Evolutionary conservation across 345 rosid genomes (phyloP).

Genomic region (Fremontodendron californicum): DNA sequence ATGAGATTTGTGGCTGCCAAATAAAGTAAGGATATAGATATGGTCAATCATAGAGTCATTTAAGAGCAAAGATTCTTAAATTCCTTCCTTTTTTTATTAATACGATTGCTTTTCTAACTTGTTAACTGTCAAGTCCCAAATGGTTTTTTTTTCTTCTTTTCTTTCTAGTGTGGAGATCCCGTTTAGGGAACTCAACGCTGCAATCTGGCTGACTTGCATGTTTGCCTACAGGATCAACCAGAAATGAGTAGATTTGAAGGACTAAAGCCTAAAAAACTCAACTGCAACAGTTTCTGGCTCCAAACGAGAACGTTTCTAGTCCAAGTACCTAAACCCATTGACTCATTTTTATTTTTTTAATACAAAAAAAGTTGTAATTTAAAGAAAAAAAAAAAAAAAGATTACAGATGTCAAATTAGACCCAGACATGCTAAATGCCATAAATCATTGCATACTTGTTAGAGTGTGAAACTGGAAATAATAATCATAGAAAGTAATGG

Average conservation of each 20-base stretch:
- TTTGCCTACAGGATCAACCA: not conserved
- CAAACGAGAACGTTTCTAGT: not conserved
- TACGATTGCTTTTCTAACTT: not conserved
- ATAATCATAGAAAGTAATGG: not conserved
- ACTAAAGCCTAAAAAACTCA: not conserved
- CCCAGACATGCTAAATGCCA: too few species aligned
- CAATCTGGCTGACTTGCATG: not conserved
- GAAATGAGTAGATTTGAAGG: not conserved
- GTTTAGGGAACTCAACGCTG: not conserved
- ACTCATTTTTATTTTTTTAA: too few species aligned
- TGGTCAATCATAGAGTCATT: not conserved
- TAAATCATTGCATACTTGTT: too few species aligned
- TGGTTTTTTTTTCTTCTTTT: not conserved
- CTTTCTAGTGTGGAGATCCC: not conserved
- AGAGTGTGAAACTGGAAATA: not conserved
- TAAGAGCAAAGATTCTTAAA: not conserved
- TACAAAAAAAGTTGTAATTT: too few species aligned
- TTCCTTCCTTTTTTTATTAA: not conserved
- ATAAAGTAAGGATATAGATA: not conserved
- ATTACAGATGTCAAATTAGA: too few species aligned
- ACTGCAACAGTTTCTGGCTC: not conserved
- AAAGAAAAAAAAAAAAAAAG: too few species aligned
- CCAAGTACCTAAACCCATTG: not conserved
- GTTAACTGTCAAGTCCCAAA: not conserved
- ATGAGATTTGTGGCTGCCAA: conserved; percentile 2